Base-by-base conservation (phyloP, 768 basidiomycete species). In the Lentinula sp. region DNA sequence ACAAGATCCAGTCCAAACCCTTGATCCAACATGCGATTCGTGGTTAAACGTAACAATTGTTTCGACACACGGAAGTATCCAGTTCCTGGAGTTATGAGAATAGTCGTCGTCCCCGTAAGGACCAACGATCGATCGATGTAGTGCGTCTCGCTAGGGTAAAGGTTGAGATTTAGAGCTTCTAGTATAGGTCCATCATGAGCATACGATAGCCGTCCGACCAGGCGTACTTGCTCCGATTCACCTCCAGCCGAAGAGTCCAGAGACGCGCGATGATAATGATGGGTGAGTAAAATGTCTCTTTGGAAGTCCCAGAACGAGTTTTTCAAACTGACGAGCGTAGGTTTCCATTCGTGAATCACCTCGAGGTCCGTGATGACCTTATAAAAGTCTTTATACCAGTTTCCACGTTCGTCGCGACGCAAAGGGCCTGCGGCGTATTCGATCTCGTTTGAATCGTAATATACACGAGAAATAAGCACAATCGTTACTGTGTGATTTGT, bases 171-270 rank as follows among this genome's bases (percentile, higher is more conserved):
- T 56, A 98, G 80, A 1, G 94, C 93, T 72, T 98, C 97, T 5
- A 98, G 82, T n/a, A 98, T 80, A 43, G 95, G 95, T 0, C 95
- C 94, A 65, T 98, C 95, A 66, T 96, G 93, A 0, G 97, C 96
- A 70, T 83, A 86, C 0, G 90, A 92, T 35, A 95, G 76, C 33
- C 81, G 80, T 2, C 94, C 94, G 12, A 93, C 84, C 13, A 95
- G 79, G 15, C 90, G 84, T 28, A 84, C 85, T 49, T 81, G 83
- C 39, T 85, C 81, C 20, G 79, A 76, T 37, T 70, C 70, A 3
- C 73, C 69, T n/a, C 75, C 78, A 48, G 72, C 75, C 15, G 70
- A 71, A n/a, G 75, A 73, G 54, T 85, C 81, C 60, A 81, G 69
- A 13, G 78, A 75, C 12, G 87, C 84, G 54, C 87, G 87, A 66